A percentile compares a stretch with the other conserved stretches of the same genome.
Conservation (phyloP, 2,329 filamentous ascomycete genomes). For the Ophiostoma ips region DNA sequence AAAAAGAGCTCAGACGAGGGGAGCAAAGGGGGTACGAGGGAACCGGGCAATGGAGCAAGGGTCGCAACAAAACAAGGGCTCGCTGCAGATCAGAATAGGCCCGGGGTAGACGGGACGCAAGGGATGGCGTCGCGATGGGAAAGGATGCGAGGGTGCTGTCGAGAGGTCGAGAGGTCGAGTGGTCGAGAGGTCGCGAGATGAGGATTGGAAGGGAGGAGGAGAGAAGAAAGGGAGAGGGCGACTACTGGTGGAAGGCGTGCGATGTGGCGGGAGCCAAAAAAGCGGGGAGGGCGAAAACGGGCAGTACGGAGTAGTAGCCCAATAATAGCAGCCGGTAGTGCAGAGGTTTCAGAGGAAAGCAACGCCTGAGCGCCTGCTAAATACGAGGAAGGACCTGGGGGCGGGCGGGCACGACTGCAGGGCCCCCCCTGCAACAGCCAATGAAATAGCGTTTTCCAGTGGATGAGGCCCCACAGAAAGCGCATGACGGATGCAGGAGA, state of each 20-base stretch:
- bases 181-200: background rate
- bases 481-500: too few relatives aligned
- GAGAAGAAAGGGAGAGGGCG: background rate
- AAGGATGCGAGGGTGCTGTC: too few relatives aligned
- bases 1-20: background rate
- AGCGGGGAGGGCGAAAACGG: conserved; percentile 3
- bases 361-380: too few relatives aligned
- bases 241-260: conserved; percentile 13
- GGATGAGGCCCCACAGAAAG: too few relatives aligned
- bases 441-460: too few relatives aligned
- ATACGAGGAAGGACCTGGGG: too few relatives aligned
- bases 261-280: background rate
- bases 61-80: conserved; percentile 6
- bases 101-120: conserved; percentile 8
- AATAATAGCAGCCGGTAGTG: background rate
- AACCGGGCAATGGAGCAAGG: background rate
- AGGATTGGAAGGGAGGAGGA: background rate
- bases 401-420: too few relatives aligned
- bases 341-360: background rate
- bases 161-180: conserved; percentile 12
- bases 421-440: too few relatives aligned
- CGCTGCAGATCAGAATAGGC: conserved; percentile 9
- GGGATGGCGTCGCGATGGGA: conserved; percentile 8
- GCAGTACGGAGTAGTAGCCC: background rate
- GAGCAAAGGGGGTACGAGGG: background rate